Evolutionary conservation across 352 stramenopile species (phyloP).

Genomic region (Plasmopara muralis): DNA sequence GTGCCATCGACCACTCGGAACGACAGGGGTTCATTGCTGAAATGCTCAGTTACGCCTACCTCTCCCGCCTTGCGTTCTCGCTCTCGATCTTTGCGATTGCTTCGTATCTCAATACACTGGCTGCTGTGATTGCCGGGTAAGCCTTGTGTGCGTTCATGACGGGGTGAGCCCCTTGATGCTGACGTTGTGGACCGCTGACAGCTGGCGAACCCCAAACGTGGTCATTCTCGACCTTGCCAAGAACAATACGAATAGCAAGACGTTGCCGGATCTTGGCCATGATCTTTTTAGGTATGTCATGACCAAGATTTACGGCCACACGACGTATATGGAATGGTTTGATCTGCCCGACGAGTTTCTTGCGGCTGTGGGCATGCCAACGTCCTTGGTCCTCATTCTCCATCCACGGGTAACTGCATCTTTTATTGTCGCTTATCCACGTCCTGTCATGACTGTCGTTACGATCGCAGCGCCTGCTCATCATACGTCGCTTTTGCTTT

Average conservation of each 20-base stretch:
- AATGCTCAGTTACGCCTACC: conserved; percentile 84
- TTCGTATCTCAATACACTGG: conserved; percentile 79
- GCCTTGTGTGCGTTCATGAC: not conserved
- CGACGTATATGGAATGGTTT: conserved; percentile 81
- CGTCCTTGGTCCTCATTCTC: conserved; percentile 60
- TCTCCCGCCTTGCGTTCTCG: conserved; percentile 75
- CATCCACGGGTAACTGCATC: conserved; percentile 59
- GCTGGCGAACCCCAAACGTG: conserved; percentile 78
- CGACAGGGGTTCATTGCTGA: conserved; percentile 81
- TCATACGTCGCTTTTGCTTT: conserved; percentile 75
- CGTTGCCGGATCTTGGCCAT: conserved; percentile 76
- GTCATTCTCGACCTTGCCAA: conserved; percentile 65
- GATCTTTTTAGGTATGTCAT: conserved; percentile 85
- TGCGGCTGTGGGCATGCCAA: conserved; percentile 53
- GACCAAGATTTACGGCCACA: conserved; percentile 78
- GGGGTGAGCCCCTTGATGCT: too few relatives aligned
- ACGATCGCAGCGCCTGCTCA: conserved; percentile 55
- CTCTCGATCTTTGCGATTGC: conserved; percentile 65
- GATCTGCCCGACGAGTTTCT: conserved; percentile 82
- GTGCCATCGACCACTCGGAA: conserved; percentile 64
- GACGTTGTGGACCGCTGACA: conserved; percentile 15
- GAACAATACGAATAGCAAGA: conserved; percentile 58
- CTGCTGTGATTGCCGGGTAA: conserved; percentile 69
- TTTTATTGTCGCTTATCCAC: not conserved
- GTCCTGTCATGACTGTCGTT: not conserved